A percentile compares a stretch with the other conserved stretches of the same genome.
These are phyloP conservation scores for Ceratocystis huliohia DNA, from an alignment of 2,329 filamentous ascomycete species.

Conservation along the genomic window DNA sequence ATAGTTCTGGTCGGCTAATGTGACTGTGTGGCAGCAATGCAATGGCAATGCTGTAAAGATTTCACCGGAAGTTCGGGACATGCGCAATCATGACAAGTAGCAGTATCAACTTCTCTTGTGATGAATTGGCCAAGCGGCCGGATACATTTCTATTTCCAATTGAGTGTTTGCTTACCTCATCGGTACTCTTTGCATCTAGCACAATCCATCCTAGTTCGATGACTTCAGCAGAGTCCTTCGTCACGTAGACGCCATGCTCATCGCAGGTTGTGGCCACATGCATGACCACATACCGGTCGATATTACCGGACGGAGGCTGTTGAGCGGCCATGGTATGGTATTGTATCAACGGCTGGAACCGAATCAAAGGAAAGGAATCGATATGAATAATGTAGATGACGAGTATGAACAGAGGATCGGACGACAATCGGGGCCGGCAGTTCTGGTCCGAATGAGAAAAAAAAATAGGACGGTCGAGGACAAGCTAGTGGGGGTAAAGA, in stretches of 20 bases:
- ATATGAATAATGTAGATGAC: not conserved
- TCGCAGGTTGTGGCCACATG: slow-evolving; percentile 98
- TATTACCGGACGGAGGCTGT: slow-evolving; percentile 47
- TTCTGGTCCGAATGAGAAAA: not conserved
- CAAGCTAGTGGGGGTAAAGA: not conserved
- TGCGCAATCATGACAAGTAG: not conserved
- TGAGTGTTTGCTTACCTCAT: slow-evolving; percentile 56
- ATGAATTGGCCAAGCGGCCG: not conserved
- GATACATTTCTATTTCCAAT: not conserved
- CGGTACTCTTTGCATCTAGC: slow-evolving; percentile 77
- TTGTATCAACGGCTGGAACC: not conserved
- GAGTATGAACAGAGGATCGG: not conserved
- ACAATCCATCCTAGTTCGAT: slow-evolving; percentile 99
- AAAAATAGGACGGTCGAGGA: slow-evolving; percentile 4
- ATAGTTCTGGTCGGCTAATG: not conserved
- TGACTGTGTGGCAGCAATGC: not conserved
- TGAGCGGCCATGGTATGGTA: slow-evolving; percentile 30
- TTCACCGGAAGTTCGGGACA: not conserved
- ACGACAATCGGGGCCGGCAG: not conserved
- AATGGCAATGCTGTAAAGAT: not conserved
- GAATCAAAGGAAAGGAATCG: not conserved
- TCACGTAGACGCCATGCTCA: slow-evolving; percentile 98
- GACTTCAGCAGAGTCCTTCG: slow-evolving; percentile 96
- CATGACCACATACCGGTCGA: slow-evolving; percentile 95
- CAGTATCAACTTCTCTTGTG: not conserved